phyloP scores from a whole-genome alignment of 139 green algal species.

The Zygnema cylindricum region DNA sequence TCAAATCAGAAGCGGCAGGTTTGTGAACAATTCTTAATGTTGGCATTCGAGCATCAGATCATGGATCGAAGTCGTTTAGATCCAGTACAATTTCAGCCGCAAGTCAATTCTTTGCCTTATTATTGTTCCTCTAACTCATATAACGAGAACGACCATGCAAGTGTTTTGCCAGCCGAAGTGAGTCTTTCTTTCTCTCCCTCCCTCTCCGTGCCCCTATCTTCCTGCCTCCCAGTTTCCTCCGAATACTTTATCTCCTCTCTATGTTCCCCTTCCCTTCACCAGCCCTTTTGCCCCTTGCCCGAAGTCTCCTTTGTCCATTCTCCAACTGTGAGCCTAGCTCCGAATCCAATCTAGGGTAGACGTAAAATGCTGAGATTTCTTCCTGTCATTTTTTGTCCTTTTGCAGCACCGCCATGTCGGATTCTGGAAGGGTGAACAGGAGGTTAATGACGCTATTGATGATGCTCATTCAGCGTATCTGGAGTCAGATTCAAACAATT shows the following conservation, averaged over 20 bases:
- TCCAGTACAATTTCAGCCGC: background rate
- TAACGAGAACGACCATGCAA: background rate
- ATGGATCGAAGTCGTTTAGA: background rate
- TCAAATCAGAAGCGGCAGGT: too few species aligned
- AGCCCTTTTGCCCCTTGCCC: too few species aligned
- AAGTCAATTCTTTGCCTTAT: background rate
- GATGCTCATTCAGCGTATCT: background rate
- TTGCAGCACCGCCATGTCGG: background rate
- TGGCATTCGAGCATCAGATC: background rate
- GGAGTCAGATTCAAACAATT: background rate
- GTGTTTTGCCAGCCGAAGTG: background rate
- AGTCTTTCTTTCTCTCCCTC: too few species aligned
- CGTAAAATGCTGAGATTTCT: too few species aligned
- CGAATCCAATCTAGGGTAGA: too few species aligned
- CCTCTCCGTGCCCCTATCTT: too few species aligned
- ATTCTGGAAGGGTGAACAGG: background rate
- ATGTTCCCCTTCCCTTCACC: too few species aligned
- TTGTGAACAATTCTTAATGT: background rate
- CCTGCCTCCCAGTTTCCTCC: too few species aligned
- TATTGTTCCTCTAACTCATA: background rate
- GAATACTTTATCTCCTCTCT: too few species aligned
- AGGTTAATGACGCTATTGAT: background rate
- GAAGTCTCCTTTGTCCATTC: too few species aligned
- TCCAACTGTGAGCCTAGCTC: too few species aligned
- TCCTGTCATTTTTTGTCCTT: background rate